Base-by-base conservation (phyloP, 148 eudicot genomes). In the Bassia scoparia region DNA sequence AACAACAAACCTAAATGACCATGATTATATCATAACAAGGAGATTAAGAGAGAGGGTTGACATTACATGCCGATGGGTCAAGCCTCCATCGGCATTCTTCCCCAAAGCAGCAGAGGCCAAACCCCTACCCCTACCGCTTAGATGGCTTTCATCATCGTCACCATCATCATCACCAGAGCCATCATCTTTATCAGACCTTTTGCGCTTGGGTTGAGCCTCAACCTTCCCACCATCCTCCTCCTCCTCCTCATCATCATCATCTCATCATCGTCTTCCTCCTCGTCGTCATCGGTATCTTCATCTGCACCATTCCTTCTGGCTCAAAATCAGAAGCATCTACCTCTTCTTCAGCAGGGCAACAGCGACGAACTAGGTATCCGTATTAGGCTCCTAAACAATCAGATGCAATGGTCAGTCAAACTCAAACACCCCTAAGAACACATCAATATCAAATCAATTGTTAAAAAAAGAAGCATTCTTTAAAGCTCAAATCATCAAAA, bases 261-360 rank as follows among this genome's bases (percentile, higher is more conserved):
- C n/a, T n/a, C 86, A 27, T 43, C 79, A 26, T 81, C 84, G 5
- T 81, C 85, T 1, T 84, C 86, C 2, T 81, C 87, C 0, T 87
- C 88, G 2, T 81, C 90, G 0, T 80, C 88, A 27, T 80, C 89
- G 2, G 72, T 34, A 5, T 78, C 86, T n/a, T 87, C 96, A 15
- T 81, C 90, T 21, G 75, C 93, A 16, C 90, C 93, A 68, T 90
- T 88, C 83, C 91, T 17, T 85, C 81, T 27, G 90, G 96, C 54
- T 90, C 96, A 54, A 90, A 90, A 52, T 90, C 96, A 67, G 93
- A 88, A 15, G 87, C 86, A 74, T 90, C 90, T 75, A 85, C 89
- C 82, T 90, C 93, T 49, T 90, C 96, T 81, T 87, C 96, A 77
- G 96, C 84, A 54, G 74, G 86, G 67, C 93, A 2, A 90, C 78